phyloP scores from a whole-genome alignment of 1,139 yeast species.

The Scheffersomyces quercinus region DNA sequence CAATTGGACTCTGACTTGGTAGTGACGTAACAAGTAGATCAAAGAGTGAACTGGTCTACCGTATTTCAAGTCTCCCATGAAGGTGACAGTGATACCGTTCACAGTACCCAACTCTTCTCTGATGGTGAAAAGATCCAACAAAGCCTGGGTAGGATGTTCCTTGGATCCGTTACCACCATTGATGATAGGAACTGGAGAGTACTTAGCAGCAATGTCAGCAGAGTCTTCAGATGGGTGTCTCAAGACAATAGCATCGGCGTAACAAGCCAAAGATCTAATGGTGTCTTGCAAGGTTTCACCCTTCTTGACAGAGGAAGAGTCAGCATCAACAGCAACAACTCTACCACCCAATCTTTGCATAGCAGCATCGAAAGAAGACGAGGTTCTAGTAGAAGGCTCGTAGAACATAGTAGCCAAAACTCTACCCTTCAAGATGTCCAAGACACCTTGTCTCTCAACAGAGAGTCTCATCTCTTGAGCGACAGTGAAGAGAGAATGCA shows the following conservation, averaged over 20 bases:
- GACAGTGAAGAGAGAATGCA: slow-evolving; percentile 90
- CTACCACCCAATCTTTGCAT: slow-evolving; percentile 99
- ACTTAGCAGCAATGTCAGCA: slow-evolving; percentile 93
- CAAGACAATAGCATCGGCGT: slow-evolving; percentile 94
- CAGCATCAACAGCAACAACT: slow-evolving; percentile 83
- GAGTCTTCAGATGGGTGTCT: slow-evolving; percentile 95
- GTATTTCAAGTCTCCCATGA: slow-evolving; percentile 97
- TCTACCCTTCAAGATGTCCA: slow-evolving; percentile 87
- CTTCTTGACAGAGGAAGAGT: slow-evolving; percentile 89
- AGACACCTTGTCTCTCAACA: slow-evolving; percentile 94
- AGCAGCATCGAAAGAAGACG: slow-evolving; percentile 96
- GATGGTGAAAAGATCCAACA: slow-evolving; percentile 94
- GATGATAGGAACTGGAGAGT: slow-evolving; percentile 94
- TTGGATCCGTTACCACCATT: slow-evolving; percentile 98
- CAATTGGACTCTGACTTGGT: slow-evolving; percentile 90
- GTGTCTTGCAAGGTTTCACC: slow-evolving; percentile 99
- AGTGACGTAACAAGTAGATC: slow-evolving; percentile 85
- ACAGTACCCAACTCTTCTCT: slow-evolving; percentile 99
- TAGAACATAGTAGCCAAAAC: slow-evolving; percentile 93
- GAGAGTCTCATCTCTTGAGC: slow-evolving; percentile 98
- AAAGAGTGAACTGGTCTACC: slow-evolving; percentile 99
- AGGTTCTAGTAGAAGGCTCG: slow-evolving; percentile 97
- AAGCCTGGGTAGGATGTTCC: slow-evolving; percentile 99
- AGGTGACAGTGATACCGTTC: slow-evolving; percentile 95
- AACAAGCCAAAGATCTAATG: slow-evolving; percentile 89